Base-by-base conservation (phyloP, 352 stramenopile genomes). In the Globisporangium heterothallicum region DNA sequence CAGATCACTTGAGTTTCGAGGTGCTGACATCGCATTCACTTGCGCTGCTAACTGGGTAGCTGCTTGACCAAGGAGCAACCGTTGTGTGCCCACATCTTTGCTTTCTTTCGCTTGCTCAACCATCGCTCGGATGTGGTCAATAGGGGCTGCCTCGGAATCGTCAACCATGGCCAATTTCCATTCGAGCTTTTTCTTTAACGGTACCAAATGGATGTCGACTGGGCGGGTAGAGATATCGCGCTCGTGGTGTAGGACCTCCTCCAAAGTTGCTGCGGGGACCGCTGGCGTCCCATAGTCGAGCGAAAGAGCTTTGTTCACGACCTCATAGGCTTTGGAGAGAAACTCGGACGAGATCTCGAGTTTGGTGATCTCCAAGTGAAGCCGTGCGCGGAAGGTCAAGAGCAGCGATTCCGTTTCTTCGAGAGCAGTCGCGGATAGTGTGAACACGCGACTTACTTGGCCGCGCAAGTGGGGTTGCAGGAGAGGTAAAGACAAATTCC, bases 341-440 rank as follows among this genome's bases (percentile, higher is more conserved):
- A 94, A 96, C 43, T 97, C 84, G 2, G 71, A 77, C 1, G 57
- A 59, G n/a, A 94, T 55, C 36, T 97, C 86, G n/a, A 94, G 70
- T 51, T 94, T 94, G 4, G 74, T 70, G 0, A 93, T 63, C 65
- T 97, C 88, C 16, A 95, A 53, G 48, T 93, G 73, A 8, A 96
- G 52, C 21, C 91, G 72, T 8, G 84, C 80, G 21, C 88, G 84
- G 6, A 97, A 68, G 22, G 66, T 66, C 13, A 93, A 54, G 5
- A 96, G 53, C n/a, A 93, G 53, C 7, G 86, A 96, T 30, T 94
- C 70, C 0, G 93, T 42, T 14, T 94, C 80, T 52, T 94, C 78
- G 10, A 97, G 56, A 0, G 73, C 59, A 0, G 62, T 60, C 8
- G 78, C 68, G 0, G 83, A 79, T 6, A 92, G 45, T 16, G 63